A percentile compares a stretch with the other conserved stretches of the same genome.
phyloP scores from a whole-genome alignment of 495 filamentous ascomycete genomes.

The Tuber calosporum region DNA sequence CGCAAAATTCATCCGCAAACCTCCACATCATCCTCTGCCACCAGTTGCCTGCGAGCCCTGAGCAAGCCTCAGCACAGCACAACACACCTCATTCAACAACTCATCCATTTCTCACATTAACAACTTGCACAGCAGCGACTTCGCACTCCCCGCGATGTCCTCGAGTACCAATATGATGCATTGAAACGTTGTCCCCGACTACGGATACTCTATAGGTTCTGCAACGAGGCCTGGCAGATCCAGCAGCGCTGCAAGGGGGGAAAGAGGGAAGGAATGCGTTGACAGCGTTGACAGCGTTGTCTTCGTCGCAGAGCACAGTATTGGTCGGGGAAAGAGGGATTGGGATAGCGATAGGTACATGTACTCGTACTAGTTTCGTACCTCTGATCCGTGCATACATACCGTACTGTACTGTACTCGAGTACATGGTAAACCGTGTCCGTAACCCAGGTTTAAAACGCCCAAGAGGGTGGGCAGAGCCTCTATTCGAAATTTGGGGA shows the following conservation, averaged over 20 bases:
- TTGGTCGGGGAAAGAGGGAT: not conserved
- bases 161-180: not conserved
- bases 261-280: not conserved
- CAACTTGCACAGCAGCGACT: not conserved
- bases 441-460: not conserved
- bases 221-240: not conserved
- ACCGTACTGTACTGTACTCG: too few relatives aligned
- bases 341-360: not conserved
- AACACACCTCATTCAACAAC: conserved; percentile 1
- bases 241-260: not conserved
- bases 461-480: not conserved
- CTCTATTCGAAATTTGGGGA: not conserved
- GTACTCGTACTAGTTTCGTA: not conserved
- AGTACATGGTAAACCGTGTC: not conserved
- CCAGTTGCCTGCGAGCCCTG: not conserved
- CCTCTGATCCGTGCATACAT: not conserved
- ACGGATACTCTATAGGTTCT: not conserved
- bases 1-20: not conserved
- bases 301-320: not conserved
- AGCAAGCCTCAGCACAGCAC: not conserved
- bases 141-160: not conserved
- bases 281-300: not conserved
- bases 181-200: not conserved
- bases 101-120: not conserved
- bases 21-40: not conserved